Evolutionary conservation across 1,139 yeast genomes (phyloP).

Genomic region (Saccharomyces hybrid): DNA sequence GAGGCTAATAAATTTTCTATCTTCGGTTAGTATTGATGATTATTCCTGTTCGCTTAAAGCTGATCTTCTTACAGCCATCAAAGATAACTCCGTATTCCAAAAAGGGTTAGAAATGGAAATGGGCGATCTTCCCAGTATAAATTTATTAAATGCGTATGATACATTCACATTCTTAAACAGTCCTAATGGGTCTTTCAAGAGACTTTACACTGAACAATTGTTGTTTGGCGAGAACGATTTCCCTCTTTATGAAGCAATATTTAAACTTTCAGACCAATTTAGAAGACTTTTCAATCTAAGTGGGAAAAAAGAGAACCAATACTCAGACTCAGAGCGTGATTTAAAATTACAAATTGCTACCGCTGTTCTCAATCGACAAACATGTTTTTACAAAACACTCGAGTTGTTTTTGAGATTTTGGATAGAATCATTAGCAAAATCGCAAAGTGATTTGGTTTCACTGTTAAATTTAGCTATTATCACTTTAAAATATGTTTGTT

Average conservation of each 20-base stretch:
- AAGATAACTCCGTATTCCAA: conserved; percentile 8
- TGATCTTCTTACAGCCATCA: conserved; percentile 10
- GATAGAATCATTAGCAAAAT: conserved; percentile 57
- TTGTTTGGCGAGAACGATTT: conserved; percentile 26
- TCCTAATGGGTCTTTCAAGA: conserved; percentile 23
- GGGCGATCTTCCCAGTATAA: conserved; percentile 6
- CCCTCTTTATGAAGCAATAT: conserved; percentile 22
- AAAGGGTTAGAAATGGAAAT: conserved; percentile 4
- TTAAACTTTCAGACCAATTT: conserved; percentile 16
- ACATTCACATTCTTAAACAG: conserved; percentile 19
- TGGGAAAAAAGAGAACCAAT: conserved; percentile 9
- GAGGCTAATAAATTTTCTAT: conserved; percentile 11
- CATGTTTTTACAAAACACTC: neutral
- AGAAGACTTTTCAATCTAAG: conserved; percentile 12
- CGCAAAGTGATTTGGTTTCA: conserved; percentile 35
- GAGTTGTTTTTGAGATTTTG: conserved; percentile 45
- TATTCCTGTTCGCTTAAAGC: conserved; percentile 11
- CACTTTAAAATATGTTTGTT: conserved; percentile 13
- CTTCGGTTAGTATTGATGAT: conserved; percentile 9
- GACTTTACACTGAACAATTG: conserved; percentile 23
- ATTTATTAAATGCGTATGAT: conserved; percentile 18
- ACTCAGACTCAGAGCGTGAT: neutral
- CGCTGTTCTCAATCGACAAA: neutral
- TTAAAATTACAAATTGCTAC: neutral
- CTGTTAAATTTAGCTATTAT: conserved; percentile 25